A percentile compares a stretch with the other conserved stretches of the same genome.
Evolutionary conservation across 441 rosid genomes (phyloP).

Genomic region (Erysimum cheiri): DNA sequence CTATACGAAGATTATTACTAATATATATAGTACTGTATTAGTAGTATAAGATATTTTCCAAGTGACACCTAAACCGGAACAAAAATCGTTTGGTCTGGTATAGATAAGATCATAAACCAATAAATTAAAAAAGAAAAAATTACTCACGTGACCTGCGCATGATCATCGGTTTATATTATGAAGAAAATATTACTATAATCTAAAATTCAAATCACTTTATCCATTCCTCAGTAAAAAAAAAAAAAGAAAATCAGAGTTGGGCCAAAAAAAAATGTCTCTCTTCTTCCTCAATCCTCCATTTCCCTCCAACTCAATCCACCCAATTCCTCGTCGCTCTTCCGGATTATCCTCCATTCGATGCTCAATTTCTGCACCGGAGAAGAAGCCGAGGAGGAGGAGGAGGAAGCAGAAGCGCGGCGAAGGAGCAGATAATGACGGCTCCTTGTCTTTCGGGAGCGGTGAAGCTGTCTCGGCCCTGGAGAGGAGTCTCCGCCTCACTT

Average conservation of each 20-base stretch:
- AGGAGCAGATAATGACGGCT: constrained; percentile 41
- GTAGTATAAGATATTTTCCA: too few species aligned
- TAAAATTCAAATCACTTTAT: constrained; percentile 45
- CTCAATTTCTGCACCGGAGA: constrained; percentile 54
- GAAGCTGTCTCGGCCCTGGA: constrained; percentile 70
- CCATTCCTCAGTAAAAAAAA: constrained; percentile 44
- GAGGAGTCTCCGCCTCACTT: constrained; percentile 78
- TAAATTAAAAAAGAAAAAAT: neutral
- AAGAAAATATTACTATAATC: neutral
- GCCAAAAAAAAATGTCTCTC: constrained; percentile 48
- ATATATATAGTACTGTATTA: too few species aligned
- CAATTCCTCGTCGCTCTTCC: constrained; percentile 36
- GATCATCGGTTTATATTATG: constrained; percentile 1
- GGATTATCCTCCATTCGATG: constrained; percentile 38
- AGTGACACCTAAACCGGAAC: too few species aligned
- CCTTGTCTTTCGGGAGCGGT: constrained; percentile 37
- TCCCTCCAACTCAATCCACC: constrained; percentile 46
- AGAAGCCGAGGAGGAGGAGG: constrained; percentile 57
- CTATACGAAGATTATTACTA: too few species aligned
- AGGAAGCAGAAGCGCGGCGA: constrained; percentile 48
- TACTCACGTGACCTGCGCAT: constrained; percentile 22
- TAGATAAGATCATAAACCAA: too few species aligned
- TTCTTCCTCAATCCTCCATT: constrained; percentile 45
- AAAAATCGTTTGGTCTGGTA: too few species aligned
- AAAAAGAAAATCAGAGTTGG: neutral